phyloP scores from a whole-genome alignment of 2,329 filamentous ascomycete species.

The Elsinoe fawcettii region DNA sequence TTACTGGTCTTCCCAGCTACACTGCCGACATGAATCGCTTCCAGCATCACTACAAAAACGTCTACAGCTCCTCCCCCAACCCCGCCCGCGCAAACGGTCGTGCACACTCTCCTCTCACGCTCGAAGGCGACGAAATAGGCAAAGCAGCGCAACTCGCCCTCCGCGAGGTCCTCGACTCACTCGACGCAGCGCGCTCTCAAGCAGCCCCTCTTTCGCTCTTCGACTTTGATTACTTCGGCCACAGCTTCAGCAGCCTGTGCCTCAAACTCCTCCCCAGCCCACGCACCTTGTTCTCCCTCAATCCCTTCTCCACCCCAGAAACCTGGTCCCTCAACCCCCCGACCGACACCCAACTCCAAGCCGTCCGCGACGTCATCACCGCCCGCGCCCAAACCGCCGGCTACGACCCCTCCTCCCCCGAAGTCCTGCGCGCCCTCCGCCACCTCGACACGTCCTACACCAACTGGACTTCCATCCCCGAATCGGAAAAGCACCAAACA shows the following conservation, averaged over 20 bases:
- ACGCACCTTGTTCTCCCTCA: slow-evolving; percentile 72
- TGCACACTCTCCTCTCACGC: background rate
- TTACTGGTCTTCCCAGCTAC: slow-evolving; percentile 57
- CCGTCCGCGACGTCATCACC: slow-evolving; percentile 41
- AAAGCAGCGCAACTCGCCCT: slow-evolving; percentile 78
- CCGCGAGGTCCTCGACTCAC: slow-evolving; percentile 70
- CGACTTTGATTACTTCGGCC: slow-evolving; percentile 76
- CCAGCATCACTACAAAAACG: background rate
- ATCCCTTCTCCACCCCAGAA: slow-evolving; percentile 65
- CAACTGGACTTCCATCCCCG: slow-evolving; percentile 63
- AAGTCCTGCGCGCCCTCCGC: slow-evolving; percentile 62
- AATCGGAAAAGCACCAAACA: slow-evolving; percentile 35
- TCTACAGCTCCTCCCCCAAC: background rate
- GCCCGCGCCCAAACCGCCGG: slow-evolving; percentile 27
- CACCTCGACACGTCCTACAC: slow-evolving; percentile 71
- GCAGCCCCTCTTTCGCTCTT: slow-evolving; percentile 41
- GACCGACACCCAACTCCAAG: slow-evolving; percentile 63
- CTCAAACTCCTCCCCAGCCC: slow-evolving; percentile 74
- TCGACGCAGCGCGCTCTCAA: slow-evolving; percentile 59
- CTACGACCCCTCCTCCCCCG: slow-evolving; percentile 40
- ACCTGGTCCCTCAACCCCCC: slow-evolving; percentile 79
- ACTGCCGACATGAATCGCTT: slow-evolving; percentile 13
- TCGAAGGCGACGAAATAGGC: slow-evolving; percentile 68
- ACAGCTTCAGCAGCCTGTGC: slow-evolving; percentile 79
- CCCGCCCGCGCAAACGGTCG: background rate